Percentiles rank a stretch among this genome's conserved stretches.
These are phyloP conservation scores for Pilasporangium apinafurcum DNA, from an alignment of 352 stramenopile species.

Conservation along the genomic window DNA sequence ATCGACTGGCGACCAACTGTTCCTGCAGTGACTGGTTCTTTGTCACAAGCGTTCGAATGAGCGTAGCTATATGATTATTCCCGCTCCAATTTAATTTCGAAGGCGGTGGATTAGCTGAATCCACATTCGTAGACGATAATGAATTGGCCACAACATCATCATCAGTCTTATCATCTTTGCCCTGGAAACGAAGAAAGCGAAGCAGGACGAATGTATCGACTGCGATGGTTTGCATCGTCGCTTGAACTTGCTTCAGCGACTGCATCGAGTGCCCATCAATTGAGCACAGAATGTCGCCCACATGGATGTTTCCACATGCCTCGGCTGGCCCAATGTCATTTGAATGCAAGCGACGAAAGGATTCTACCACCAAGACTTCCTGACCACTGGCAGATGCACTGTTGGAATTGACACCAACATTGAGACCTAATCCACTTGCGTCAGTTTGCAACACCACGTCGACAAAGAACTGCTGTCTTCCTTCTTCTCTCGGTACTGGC, in stretches of 20 bases:
- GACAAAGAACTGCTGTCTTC: slow-evolving; percentile 7
- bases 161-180: slow-evolving; percentile 1
- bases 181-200: slow-evolving; percentile 19
- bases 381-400: not conserved
- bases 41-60: slow-evolving; percentile 32
- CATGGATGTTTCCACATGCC: slow-evolving; percentile 25
- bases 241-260: slow-evolving; percentile 25
- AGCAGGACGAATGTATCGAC: slow-evolving; percentile 29
- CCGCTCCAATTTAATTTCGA: not conserved
- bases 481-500: not conserved
- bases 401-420: slow-evolving; percentile 11
- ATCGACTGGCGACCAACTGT: slow-evolving; percentile 31
- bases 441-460: slow-evolving; percentile 53
- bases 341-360: slow-evolving; percentile 31
- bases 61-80: slow-evolving; percentile 15
- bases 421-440: slow-evolving; percentile 32
- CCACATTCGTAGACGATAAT: not conserved
- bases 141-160: not conserved
- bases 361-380: slow-evolving; percentile 20
- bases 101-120: not conserved
- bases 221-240: not conserved
- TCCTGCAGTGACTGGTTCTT: slow-evolving; percentile 42
- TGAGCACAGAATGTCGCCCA: slow-evolving; percentile 31
- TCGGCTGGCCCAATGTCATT: slow-evolving; percentile 44
- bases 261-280: slow-evolving; percentile 30